A percentile compares a stretch with the other conserved stretches of the same genome.
These are phyloP conservation scores for Colletotrichum sp. DNA, from an alignment of 2,329 filamentous ascomycete species.

Conservation along the genomic window DNA sequence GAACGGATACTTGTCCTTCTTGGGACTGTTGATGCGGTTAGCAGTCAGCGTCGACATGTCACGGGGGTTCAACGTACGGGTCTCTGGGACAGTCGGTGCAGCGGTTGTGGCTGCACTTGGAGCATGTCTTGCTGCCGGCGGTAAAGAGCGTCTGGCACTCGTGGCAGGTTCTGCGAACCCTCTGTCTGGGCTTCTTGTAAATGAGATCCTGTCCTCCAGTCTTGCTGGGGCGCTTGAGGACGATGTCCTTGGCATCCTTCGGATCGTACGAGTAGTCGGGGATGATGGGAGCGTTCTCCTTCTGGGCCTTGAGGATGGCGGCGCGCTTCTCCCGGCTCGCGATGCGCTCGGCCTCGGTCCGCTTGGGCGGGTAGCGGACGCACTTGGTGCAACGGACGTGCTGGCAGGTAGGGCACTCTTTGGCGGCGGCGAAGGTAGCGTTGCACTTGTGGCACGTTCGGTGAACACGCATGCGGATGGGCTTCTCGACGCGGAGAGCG, in stretches of 20 bases:
- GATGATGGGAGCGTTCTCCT: constrained; percentile 60
- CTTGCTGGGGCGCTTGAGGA: constrained; percentile 68
- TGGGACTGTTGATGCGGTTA: constrained; percentile 51
- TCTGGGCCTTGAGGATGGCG: constrained; percentile 57
- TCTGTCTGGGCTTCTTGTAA: constrained; percentile 73
- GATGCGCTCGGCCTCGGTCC: constrained; percentile 59
- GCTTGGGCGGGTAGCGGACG: constrained; percentile 73
- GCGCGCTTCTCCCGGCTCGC: constrained; percentile 58
- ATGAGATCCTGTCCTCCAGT: constrained; percentile 74
- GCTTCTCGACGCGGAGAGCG: constrained; percentile 72
- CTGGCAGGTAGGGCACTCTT: constrained; percentile 77
- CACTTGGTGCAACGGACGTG: constrained; percentile 85
- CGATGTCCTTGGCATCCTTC: constrained; percentile 47
- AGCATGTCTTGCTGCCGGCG: constrained; percentile 65
- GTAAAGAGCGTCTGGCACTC: constrained; percentile 70
- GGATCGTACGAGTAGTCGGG: constrained; percentile 55
- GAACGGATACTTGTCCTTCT: constrained; percentile 71
- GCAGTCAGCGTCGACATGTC: not conserved
- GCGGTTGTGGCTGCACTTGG: constrained; percentile 72
- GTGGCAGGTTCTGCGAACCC: constrained; percentile 79
- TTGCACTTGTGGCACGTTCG: constrained; percentile 83
- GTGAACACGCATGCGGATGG: constrained; percentile 79
- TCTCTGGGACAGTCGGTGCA: constrained; percentile 84
- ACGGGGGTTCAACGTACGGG: constrained; percentile 62
- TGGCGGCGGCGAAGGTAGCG: constrained; percentile 73